Percentiles rank a stretch among this genome's conserved stretches.
These are phyloP conservation scores for Cyberlindnera saturnus DNA, from an alignment of 805 yeast genomes.

Conservation along the genomic window DNA sequence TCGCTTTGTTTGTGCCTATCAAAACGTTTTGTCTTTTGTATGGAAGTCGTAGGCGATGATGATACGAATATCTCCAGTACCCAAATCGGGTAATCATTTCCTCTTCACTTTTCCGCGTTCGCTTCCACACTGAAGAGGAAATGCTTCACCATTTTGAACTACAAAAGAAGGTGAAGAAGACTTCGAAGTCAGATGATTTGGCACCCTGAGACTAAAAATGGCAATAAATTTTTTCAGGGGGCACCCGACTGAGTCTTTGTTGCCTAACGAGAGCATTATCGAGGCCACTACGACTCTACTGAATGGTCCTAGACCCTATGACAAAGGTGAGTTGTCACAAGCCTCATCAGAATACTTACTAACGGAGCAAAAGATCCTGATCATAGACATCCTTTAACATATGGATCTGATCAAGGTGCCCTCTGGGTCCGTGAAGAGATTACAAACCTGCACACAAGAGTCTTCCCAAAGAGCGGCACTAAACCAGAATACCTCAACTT, in stretches of 20 bases:
- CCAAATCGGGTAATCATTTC: too few species aligned
- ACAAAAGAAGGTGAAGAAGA: too few species aligned
- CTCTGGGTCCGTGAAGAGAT: conserved; percentile 52
- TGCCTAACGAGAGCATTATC: conserved; percentile 54
- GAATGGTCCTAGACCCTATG: conserved; percentile 36
- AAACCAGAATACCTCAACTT: conserved; percentile 57
- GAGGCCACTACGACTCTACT: conserved; percentile 54
- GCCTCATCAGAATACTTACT: background rate
- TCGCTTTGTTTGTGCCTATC: too few species aligned
- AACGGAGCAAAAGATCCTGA: conserved; percentile 32
- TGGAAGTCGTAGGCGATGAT: too few species aligned
- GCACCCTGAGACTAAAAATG: conserved; percentile 1
- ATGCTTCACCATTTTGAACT: too few species aligned
- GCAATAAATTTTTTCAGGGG: conserved; percentile 72
- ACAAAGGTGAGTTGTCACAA: conserved; percentile 17
- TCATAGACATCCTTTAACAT: conserved; percentile 72
- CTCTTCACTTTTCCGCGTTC: too few species aligned
- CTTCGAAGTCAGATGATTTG: too few species aligned
- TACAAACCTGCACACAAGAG: conserved; percentile 47
- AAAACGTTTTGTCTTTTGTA: too few species aligned
- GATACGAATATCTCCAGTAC: too few species aligned
- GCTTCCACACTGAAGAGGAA: too few species aligned
- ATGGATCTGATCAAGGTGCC: conserved; percentile 85
- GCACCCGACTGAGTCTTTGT: conserved; percentile 61
- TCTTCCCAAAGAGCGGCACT: conserved; percentile 32